phyloP scores from a whole-genome alignment of 257 asterid genomes.

The Eustoma russellianum region DNA sequence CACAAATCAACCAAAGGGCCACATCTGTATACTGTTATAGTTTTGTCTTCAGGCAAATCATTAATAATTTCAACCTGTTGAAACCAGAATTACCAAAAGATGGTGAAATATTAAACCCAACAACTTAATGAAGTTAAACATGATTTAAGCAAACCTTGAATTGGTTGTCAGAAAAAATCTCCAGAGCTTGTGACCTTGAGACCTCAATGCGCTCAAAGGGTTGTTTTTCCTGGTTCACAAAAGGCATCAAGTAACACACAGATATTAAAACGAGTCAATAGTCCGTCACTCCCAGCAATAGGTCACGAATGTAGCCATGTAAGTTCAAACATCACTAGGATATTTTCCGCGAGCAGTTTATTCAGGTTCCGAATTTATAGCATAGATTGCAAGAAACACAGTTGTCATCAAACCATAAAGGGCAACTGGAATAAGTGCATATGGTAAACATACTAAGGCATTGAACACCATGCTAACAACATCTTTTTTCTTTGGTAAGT shows the following conservation, averaged over 20 bases:
- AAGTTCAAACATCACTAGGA: no score
- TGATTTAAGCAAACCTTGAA: slow-evolving; percentile 52
- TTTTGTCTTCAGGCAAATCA: slow-evolving; percentile 87
- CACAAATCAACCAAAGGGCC: slow-evolving; percentile 97
- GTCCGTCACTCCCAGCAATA: neutral
- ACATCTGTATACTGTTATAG: slow-evolving; percentile 92
- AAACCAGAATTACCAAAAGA: slow-evolving; percentile 10
- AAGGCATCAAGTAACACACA: slow-evolving; percentile 10
- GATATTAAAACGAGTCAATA: no score
- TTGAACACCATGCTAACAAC: no score
- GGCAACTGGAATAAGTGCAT: no score
- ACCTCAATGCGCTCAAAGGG: slow-evolving; percentile 95
- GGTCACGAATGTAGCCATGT: neutral
- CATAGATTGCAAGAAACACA: no score
- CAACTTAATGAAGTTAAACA: neutral
- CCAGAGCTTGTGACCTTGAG: slow-evolving; percentile 79
- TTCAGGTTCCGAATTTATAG: no score
- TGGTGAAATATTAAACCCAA: neutral
- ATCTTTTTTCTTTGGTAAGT: no score
- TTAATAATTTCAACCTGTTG: slow-evolving; percentile 80
- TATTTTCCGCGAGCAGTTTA: no score
- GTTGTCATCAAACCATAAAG: no score
- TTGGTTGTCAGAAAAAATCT: slow-evolving; percentile 79
- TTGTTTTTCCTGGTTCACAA: slow-evolving; percentile 65
- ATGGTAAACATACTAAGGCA: no score